Conservation (phyloP, 352 stramenopile genomes). For the Globisporangium nagaii region DNA sequence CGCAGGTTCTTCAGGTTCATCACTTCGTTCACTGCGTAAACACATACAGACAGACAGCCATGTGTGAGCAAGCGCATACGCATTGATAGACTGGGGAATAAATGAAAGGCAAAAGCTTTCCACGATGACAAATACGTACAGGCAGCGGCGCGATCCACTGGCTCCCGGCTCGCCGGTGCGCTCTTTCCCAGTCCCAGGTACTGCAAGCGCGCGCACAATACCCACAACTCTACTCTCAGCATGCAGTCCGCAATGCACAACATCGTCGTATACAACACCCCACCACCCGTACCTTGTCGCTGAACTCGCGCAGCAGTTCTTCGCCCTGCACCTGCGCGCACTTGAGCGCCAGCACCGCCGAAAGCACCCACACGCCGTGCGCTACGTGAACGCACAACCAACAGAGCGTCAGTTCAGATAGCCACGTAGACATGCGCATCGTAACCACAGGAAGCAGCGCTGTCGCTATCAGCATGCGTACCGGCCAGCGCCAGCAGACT, state of each 20-base stretch:
- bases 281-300: constrained; percentile 46
- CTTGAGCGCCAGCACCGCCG: constrained; percentile 46
- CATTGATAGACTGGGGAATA: background rate
- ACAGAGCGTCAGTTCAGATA: background rate
- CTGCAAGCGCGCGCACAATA: constrained; percentile 6
- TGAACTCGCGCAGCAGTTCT: constrained; percentile 59
- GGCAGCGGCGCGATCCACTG: constrained; percentile 26
- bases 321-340: constrained; percentile 61
- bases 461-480: constrained; percentile 4
- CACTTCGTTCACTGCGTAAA: constrained; percentile 52
- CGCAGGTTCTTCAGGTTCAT: constrained; percentile 53
- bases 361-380: constrained; percentile 48
- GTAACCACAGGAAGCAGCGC: background rate
- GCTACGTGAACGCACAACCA: constrained; percentile 11
- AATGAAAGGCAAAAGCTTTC: too few relatives aligned
- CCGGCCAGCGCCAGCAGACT: constrained; percentile 54
- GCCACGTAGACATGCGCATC: background rate
- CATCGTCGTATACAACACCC: background rate
- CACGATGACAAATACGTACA: constrained; percentile 25
- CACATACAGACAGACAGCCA: background rate
- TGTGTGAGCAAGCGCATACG: background rate
- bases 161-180: constrained; percentile 2
- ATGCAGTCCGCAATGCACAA: too few relatives aligned
- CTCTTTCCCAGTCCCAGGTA: constrained; percentile 21
- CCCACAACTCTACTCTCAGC: background rate